Evolutionary conservation across 495 filamentous ascomycete species (phyloP), one percentile per base, ranked within the genome.

Genomic region (Xylaria flabelliformis): DNA sequence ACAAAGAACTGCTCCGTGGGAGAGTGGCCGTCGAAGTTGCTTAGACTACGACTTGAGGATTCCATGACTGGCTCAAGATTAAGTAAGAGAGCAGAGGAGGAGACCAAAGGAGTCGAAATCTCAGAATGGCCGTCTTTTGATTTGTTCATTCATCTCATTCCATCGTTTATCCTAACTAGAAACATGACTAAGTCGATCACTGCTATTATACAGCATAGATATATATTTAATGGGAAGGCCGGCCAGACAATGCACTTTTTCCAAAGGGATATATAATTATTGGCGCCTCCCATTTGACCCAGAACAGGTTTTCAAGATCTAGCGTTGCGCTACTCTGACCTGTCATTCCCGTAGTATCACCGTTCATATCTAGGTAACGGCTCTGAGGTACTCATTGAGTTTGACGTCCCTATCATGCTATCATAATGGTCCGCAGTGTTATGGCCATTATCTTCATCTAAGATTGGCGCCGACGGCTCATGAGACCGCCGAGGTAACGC

Each of bases 391-490:
- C 51, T 21, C 64, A 51, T 24, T 51, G 67, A 67, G n/a, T 70
- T 58, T 10, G 78, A 78, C 36, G 74, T 32, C 4, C 72, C 77
- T 21, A 71, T 70, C 10, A 79, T 74, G 32, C 67, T 65, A 29
- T 76, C 74, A 50, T 83, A 83, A 19, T 77, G 51, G 68, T 80
- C 83, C 73, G 75, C 72, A 34, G 51, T 46, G 17, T 76, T 82
- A 69, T 88, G 85, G 24, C 90, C 87, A 24, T 90, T 90, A 12
- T 90, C 90, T 41, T 93, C 90, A 71, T 85, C 79, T 46, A 94
- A 81, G 24, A 88, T 82, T 1, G 93, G 93, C 9, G 93, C 93
- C 24, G 87, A 91, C 3, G 92, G 90, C 64, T 82, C 83, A 58
- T 75, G 79, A 29, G 73, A 61, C 26, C 58, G 74, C 19, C 34